These are phyloP conservation scores for Picea abies DNA, from an alignment of 83 land plant species.

Conservation along the genomic window DNA sequence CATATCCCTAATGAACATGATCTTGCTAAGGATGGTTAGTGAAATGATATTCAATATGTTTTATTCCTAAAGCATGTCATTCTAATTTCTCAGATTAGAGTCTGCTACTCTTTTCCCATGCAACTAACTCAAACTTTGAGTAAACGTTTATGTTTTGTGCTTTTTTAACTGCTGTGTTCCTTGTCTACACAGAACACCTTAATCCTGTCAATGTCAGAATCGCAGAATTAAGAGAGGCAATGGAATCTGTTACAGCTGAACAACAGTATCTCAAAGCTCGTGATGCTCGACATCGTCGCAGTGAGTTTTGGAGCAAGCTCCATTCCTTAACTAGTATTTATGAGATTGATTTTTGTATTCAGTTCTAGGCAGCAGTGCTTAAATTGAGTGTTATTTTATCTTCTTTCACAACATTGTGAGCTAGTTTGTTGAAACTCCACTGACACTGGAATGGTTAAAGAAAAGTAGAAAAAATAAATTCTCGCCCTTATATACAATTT, in stretches of 20 bases:
- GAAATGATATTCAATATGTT: not conserved
- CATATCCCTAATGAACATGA: constrained; percentile 91
- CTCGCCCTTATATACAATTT: not conserved
- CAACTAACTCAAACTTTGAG: not conserved
- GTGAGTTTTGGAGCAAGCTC: constrained; percentile 30
- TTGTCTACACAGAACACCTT: constrained; percentile 67
- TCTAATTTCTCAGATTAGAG: not conserved
- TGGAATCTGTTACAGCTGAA: constrained; percentile 83
- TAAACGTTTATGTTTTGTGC: not conserved
- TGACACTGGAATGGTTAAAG: not conserved
- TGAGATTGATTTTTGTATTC: not conserved
- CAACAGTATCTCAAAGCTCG: constrained; percentile 90
- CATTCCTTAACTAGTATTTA: not conserved
- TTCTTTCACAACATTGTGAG: not conserved
- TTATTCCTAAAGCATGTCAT: not conserved
- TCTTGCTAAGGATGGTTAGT: constrained; percentile 80
- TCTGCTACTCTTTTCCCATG: not conserved
- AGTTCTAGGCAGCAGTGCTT: not conserved
- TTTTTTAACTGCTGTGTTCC: not conserved
- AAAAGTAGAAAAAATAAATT: not conserved
- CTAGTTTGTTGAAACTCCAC: not conserved
- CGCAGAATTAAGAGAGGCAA: constrained; percentile 87
- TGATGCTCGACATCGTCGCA: constrained; percentile 82
- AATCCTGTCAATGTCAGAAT: constrained; percentile 88
- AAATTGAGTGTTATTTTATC: not conserved